These are phyloP conservation scores for Mollisiaceae sp. DNA, from an alignment of 2,329 filamentous ascomycete species.

Conservation along the genomic window DNA sequence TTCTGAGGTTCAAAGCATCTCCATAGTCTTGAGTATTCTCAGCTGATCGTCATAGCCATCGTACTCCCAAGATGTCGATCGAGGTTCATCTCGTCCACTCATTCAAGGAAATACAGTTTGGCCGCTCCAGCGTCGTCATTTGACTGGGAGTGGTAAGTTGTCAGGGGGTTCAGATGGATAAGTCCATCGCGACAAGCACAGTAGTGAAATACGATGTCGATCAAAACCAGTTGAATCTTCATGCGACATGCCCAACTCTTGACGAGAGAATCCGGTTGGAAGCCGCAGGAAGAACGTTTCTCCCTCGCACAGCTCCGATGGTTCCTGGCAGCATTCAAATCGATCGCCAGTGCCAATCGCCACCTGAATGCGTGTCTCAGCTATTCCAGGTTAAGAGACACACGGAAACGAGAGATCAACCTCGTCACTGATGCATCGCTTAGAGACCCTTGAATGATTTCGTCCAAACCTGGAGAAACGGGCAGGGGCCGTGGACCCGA, in stretches of 20 bases:
- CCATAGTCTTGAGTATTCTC: background rate
- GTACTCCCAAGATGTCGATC: conserved; percentile 24
- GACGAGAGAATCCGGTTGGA: conserved; percentile 4
- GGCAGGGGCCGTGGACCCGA: conserved; percentile 14
- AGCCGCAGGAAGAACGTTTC: conserved; percentile 12
- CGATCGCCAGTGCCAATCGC: conserved; percentile 23
- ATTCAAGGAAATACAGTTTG: conserved; percentile 15
- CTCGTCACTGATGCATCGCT: conserved; percentile 25
- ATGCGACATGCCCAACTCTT: conserved; percentile 26
- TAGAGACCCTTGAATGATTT: conserved; percentile 3
- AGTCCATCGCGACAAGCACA: background rate
- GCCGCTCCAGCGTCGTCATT: conserved; percentile 25
- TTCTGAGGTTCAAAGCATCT: conserved; percentile 11
- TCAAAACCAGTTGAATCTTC: conserved; percentile 23
- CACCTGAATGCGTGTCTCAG: conserved; percentile 27
- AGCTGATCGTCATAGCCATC: conserved; percentile 17
- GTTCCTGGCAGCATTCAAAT: conserved; percentile 25
- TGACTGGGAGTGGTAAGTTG: background rate
- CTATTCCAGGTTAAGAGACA: conserved; percentile 26
- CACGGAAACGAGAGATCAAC: conserved; percentile 23
- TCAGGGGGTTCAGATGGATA: background rate
- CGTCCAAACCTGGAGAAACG: conserved; percentile 17
- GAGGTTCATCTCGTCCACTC: conserved; percentile 13
- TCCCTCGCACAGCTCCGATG: conserved; percentile 16
- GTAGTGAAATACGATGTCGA: conserved; percentile 23